Evolutionary conservation across 305 asterid species (phyloP).

Genomic region (Solanum hybrid): DNA sequence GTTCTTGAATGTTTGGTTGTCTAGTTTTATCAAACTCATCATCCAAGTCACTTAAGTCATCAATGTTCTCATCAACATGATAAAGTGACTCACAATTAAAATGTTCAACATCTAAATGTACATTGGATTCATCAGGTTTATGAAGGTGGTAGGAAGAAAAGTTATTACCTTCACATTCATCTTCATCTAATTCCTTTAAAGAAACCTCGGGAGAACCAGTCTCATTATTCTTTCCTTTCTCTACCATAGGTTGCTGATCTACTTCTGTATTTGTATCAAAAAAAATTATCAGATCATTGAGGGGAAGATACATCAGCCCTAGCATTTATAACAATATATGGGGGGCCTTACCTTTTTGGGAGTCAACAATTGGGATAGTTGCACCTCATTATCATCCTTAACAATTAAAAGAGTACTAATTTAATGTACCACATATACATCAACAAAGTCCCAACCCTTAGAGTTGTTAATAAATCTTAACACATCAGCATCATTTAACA

Average conservation of each 20-base stretch:
- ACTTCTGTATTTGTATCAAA: not conserved
- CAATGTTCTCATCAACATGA: not conserved
- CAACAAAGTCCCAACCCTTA: not conserved
- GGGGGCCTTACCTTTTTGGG: too few species aligned
- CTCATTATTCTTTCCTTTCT: not conserved
- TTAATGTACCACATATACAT: not conserved
- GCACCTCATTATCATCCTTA: not conserved
- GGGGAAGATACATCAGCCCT: not conserved
- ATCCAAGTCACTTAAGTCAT: too few species aligned
- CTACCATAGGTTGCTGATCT: not conserved
- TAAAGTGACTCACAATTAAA: not conserved
- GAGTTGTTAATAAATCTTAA: not conserved
- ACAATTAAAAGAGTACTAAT: not conserved
- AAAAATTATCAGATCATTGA: accelerated
- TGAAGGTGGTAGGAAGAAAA: not conserved
- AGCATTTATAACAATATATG: not conserved
- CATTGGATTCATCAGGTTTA: not conserved
- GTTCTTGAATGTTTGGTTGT: too few species aligned
- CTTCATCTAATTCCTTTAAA: not conserved
- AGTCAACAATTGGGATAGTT: not conserved
- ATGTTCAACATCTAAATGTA: not conserved
- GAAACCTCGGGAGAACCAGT: not conserved
- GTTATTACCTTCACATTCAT: not conserved
- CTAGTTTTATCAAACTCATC: not conserved
- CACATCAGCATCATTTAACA: not conserved